These are phyloP conservation scores for Fusarium brachygibbosum DNA, from an alignment of 2,329 filamentous ascomycete genomes.

Conservation along the genomic window DNA sequence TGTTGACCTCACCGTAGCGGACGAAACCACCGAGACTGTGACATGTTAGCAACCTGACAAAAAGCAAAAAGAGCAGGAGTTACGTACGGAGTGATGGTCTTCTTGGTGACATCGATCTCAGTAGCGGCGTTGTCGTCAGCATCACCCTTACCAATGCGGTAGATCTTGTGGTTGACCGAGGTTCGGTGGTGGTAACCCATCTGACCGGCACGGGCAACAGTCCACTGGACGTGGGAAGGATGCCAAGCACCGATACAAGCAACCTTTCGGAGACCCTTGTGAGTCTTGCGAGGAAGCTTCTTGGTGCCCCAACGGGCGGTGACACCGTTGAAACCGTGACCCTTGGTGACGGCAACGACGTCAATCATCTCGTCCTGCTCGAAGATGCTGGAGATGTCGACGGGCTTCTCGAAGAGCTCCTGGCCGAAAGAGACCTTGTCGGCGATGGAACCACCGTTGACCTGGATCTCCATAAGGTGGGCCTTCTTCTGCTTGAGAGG, in stretches of 20 bases:
- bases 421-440: slow-evolving; percentile 98
- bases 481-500: slow-evolving; percentile 99
- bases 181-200: slow-evolving; percentile 99
- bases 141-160: slow-evolving; percentile 94
- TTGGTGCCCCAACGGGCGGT: slow-evolving; percentile 99
- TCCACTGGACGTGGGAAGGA: slow-evolving; percentile 99
- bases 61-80: neutral
- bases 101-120: slow-evolving; percentile 97
- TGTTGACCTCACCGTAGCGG: slow-evolving; percentile 99
- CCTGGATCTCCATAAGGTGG: slow-evolving; percentile 99
- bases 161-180: slow-evolving; percentile 99
- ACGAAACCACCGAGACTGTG: slow-evolving; percentile 97
- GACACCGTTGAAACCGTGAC: slow-evolving; percentile 98
- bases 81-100: slow-evolving; percentile 99
- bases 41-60: slow-evolving; percentile 51
- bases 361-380: slow-evolving; percentile 99
- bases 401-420: slow-evolving; percentile 98
- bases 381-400: slow-evolving; percentile 93
- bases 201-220: slow-evolving; percentile 99
- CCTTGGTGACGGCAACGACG: slow-evolving; percentile 99
- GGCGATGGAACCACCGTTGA: slow-evolving; percentile 96
- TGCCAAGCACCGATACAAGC: slow-evolving; percentile 99
- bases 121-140: slow-evolving; percentile 95
- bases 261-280: slow-evolving; percentile 99
- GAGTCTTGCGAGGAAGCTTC: slow-evolving; percentile 99